Conservation (phyloP, 805 yeast genomes). For the Kuraishia ogatae region DNA sequence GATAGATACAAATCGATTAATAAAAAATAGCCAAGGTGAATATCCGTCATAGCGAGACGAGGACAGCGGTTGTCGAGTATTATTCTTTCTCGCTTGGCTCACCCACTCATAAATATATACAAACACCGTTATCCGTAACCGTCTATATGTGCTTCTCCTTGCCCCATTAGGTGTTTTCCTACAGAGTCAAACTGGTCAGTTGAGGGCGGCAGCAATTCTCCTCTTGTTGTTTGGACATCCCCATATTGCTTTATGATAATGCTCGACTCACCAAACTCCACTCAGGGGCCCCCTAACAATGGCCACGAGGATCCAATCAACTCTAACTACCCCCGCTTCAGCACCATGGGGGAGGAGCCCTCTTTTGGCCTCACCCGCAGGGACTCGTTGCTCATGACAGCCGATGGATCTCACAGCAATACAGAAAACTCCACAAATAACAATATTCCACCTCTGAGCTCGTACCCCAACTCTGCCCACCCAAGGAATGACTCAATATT, state of each 20-base stretch:
- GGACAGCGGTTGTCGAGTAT: too few species aligned
- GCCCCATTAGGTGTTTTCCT: background rate
- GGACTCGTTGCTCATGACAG: conserved; percentile 15
- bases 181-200: background rate
- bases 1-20: too few species aligned
- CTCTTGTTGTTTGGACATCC: too few species aligned
- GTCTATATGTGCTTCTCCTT: background rate
- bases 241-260: background rate
- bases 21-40: too few species aligned
- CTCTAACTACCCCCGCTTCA: conserved; percentile 8
- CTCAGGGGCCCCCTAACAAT: background rate
- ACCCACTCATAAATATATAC: too few species aligned
- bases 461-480: conserved; percentile 7
- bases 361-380: conserved; percentile 17
- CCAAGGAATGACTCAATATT: conserved; percentile 21
- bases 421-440: conserved; percentile 1
- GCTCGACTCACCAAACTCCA: conserved; percentile 1
- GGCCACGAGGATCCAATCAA: background rate
- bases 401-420: conserved; percentile 7
- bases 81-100: too few species aligned
- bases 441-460: background rate
- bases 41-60: too few species aligned
- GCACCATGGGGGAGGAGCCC: conserved; percentile 17
- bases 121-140: background rate
- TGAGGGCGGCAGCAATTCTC: too few species aligned